Conservation (phyloP, 2,329 filamentous ascomycete species). For the Penicillium italicum region DNA sequence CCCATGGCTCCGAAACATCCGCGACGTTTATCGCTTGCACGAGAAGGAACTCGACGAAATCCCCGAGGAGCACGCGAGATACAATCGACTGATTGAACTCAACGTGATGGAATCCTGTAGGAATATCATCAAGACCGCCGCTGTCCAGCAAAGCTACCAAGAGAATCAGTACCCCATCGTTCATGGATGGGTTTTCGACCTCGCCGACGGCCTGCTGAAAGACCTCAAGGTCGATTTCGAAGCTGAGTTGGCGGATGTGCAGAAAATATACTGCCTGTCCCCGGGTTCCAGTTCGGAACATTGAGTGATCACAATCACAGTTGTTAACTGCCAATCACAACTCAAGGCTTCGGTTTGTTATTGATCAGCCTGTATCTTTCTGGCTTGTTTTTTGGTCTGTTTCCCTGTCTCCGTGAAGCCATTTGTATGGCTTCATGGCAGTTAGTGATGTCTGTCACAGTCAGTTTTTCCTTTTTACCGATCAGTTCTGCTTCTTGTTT, state of each 20-base stretch:
- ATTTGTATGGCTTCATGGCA: background rate
- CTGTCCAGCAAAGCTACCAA: slow-evolving; percentile 56
- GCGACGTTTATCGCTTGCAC: slow-evolving; percentile 69
- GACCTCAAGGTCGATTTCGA: slow-evolving; percentile 63
- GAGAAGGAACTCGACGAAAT: slow-evolving; percentile 61
- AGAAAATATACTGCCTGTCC: slow-evolving; percentile 19
- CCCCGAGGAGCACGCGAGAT: slow-evolving; percentile 18
- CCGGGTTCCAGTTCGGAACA: background rate
- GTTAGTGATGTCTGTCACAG: background rate
- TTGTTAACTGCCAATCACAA: background rate
- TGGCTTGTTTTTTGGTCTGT: background rate
- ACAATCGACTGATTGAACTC: slow-evolving; percentile 29
- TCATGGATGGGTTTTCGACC: slow-evolving; percentile 71
- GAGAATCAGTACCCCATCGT: slow-evolving; percentile 64
- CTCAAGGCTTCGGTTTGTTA: background rate
- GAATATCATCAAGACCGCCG: slow-evolving; percentile 49
- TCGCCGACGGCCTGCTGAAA: slow-evolving; percentile 63
- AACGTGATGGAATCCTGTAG: slow-evolving; percentile 32
- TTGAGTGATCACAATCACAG: background rate
- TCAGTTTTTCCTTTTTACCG: background rate
- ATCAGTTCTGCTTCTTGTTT: background rate
- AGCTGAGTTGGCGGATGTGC: slow-evolving; percentile 44
- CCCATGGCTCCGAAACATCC: slow-evolving; percentile 66
- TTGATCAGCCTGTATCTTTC: background rate
- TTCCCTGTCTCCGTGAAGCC: background rate